These are phyloP conservation scores for Pleurozium schreberi DNA, from an alignment of 225 moss, liverwort and hornwort species.

Conservation along the genomic window DNA sequence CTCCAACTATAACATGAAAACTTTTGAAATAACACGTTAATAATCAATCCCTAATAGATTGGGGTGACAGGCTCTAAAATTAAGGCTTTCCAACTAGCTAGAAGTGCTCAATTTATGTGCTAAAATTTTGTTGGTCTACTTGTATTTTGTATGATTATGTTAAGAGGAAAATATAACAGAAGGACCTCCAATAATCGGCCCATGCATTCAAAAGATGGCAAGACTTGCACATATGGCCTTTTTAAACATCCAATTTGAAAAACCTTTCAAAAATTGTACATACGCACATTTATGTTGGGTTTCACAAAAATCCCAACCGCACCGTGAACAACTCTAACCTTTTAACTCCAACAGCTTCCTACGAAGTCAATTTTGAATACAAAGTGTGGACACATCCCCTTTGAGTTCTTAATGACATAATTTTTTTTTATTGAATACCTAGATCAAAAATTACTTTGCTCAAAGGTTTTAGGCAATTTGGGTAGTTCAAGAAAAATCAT, in stretches of 20 bases:
- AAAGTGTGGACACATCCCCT: fast-evolving
- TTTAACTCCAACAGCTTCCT: fast-evolving
- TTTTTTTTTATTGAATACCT: fast-evolving
- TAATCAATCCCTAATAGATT: fast-evolving
- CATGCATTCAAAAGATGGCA: background rate
- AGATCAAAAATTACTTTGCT: background rate
- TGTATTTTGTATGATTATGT: background rate
- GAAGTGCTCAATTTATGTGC: background rate
- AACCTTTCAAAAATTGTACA: background rate
- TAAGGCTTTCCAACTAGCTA: fast-evolving
- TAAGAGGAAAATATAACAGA: no score
- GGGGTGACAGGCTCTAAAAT: background rate
- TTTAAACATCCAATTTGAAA: background rate
- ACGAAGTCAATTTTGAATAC: background rate
- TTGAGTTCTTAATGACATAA: background rate
- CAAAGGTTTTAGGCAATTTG: fast-evolving
- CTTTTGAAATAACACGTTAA: background rate
- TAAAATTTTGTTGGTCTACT: background rate
- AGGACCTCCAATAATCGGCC: background rate
- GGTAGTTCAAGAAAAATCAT: background rate
- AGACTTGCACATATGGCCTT: fast-evolving
- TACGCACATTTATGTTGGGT: fast-evolving
- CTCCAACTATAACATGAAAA: background rate
- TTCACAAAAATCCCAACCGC: background rate
- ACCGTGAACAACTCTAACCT: fast-evolving